These are phyloP conservation scores for Trichoderma aggressivum DNA, from an alignment of 2,329 filamentous ascomycete species.

Conservation along the genomic window DNA sequence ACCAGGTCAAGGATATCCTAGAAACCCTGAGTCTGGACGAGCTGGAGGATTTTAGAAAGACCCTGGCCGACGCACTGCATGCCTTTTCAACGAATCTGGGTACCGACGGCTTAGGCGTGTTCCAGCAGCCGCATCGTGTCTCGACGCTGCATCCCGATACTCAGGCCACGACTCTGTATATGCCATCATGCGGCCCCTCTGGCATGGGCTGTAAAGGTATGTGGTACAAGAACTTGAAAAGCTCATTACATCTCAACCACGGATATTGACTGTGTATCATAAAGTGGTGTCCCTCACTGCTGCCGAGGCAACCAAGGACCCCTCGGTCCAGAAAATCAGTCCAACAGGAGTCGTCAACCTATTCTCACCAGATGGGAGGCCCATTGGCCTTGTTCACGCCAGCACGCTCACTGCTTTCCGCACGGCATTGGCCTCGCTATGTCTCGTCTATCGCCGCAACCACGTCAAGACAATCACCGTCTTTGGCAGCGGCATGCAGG, in stretches of 20 bases:
- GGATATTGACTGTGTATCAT: not conserved
- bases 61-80: slow-evolving; percentile 52
- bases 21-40: slow-evolving; percentile 52
- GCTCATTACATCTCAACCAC: not conserved
- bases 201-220: slow-evolving; percentile 68
- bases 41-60: slow-evolving; percentile 48
- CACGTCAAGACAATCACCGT: slow-evolving; percentile 73
- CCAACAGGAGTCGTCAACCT: slow-evolving; percentile 68
- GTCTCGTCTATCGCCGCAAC: slow-evolving; percentile 61
- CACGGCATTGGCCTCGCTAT: slow-evolving; percentile 69
- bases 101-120: slow-evolving; percentile 39
- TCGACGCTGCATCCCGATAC: slow-evolving; percentile 46
- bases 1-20: slow-evolving; percentile 52
- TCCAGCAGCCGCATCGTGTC: slow-evolving; percentile 55
- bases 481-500: slow-evolving; percentile 86
- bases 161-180: slow-evolving; percentile 64
- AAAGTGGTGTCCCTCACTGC: slow-evolving; percentile 62
- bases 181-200: slow-evolving; percentile 64
- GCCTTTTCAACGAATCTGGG: slow-evolving; percentile 59
- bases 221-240: slow-evolving; percentile 10
- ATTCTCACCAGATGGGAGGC: slow-evolving; percentile 58
- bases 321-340: slow-evolving; percentile 35
- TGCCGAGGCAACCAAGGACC: slow-evolving; percentile 30
- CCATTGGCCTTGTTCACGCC: slow-evolving; percentile 68
- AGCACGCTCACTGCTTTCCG: slow-evolving; percentile 75